Base-by-base conservation (phyloP, 345 rosid genomes). In the Syzygium jambos region DNA sequence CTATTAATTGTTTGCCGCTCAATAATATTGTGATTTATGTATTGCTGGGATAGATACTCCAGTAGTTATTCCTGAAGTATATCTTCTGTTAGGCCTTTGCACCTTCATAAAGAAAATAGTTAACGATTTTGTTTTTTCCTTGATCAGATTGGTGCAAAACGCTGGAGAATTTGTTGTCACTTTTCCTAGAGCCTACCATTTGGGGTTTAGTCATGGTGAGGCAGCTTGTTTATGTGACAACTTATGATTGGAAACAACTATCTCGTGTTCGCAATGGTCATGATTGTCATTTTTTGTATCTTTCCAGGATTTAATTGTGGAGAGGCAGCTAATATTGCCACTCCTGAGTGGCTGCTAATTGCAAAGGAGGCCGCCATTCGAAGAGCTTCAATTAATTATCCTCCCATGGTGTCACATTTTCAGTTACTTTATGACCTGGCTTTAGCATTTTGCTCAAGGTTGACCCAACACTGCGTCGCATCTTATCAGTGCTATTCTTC, bases 371-470 rank as follows among this genome's bases (percentile, higher is more conserved):
- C 99, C 29, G 99, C 99, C 85, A 92, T 96, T 91, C 95, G 99
- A 89, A 93, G 99, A 93, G 99, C 99, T 88, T 95, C 99, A 52
- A 95, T 96, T 88, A 98, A 93, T 92, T 98, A 95, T 89, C 97
- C 97, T 87, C 98, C 99, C 21, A 98, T 98, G 99, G 99, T 98
- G 89, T 98, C 99, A 89, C 99, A 98, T 96, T 94, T 94, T 90
- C 99, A 98, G 93, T 92, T 98, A 90, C 99, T 98, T 85, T 98
- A 96, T 92, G 99, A 98, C 93, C 96, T 92, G 90, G 97, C 98
- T 10, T 90, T 93, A 78, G 95, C 96, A 89, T 87, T 94, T 86
- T 92, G 95, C 93, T 92, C 98, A 87, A 96, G 98, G 99, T 98
- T 94, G 85, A 83, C 61, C 52, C 77, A 21, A 16, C 88, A 19